Percentiles rank a stretch among this genome's conserved stretches.
phyloP scores from a whole-genome alignment of 169 alveolate species.

The Plasmodium vivax region DNA sequence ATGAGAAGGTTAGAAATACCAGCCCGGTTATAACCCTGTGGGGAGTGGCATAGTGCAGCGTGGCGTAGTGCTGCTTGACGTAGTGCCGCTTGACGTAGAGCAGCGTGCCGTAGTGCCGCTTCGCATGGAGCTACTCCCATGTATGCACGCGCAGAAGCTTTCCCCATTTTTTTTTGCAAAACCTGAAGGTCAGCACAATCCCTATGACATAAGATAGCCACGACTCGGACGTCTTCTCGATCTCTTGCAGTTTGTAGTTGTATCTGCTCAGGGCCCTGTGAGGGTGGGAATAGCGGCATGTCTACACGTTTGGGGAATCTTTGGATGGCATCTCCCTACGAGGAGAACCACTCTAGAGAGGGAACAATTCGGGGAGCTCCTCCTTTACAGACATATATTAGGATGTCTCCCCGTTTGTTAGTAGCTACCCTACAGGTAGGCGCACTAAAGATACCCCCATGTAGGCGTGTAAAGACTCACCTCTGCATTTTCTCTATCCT shows the following conservation, averaged over 20 bases:
- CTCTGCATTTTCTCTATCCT: slow-evolving; percentile 58
- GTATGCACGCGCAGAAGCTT: background rate
- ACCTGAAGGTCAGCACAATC: slow-evolving; percentile 40
- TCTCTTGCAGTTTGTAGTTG: slow-evolving; percentile 76
- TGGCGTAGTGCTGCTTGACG: background rate
- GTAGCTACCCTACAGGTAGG: background rate
- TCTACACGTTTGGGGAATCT: background rate
- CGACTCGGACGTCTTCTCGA: slow-evolving; percentile 63
- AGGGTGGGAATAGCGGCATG: background rate
- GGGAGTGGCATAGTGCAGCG: slow-evolving; percentile 45
- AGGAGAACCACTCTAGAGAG: background rate
- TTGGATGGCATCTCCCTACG: background rate
- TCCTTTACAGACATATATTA: background rate
- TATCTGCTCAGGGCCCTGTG: slow-evolving; percentile 74
- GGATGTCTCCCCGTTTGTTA: background rate
- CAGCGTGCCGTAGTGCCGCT: no score
- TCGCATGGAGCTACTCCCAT: background rate
- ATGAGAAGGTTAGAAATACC: slow-evolving; percentile 71
- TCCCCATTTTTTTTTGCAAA: background rate
- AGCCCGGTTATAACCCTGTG: slow-evolving; percentile 80
- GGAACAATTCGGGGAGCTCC: background rate
- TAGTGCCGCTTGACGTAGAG: no score
- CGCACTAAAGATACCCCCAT: background rate
- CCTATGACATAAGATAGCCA: slow-evolving; percentile 75
- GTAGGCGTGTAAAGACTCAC: background rate